Evolutionary conservation across 768 basidiomycete species (phyloP).

Genomic region (Xanthoconium purpureum): DNA sequence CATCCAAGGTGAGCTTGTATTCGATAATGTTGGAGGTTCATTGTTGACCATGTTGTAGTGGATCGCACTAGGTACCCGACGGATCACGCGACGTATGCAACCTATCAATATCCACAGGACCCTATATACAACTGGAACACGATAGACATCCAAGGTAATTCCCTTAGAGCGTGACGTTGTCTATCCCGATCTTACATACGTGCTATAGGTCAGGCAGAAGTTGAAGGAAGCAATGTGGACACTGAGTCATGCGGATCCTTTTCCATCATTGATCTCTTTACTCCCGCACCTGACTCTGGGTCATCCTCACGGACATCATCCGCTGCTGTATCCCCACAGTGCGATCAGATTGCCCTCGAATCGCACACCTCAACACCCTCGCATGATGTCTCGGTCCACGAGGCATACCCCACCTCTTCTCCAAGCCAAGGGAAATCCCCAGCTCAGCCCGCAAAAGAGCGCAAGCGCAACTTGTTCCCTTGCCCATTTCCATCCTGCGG

Average conservation of each 20-base stretch:
- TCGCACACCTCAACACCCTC: not conserved
- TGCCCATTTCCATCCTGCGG: not conserved
- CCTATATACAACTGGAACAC: not conserved
- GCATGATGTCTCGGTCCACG: not conserved
- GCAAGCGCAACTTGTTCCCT: not conserved
- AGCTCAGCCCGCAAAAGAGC: not conserved
- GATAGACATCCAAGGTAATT: not conserved
- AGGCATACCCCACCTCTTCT: not conserved
- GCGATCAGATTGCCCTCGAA: not conserved
- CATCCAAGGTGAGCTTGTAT: not conserved
- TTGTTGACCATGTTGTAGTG: not conserved
- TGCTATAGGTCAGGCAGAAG: not conserved
- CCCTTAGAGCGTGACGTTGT: not conserved
- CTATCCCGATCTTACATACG: not conserved
- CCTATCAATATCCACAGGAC: not conserved
- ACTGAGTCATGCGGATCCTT: not conserved
- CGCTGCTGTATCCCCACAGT: not conserved
- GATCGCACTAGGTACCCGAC: not conserved
- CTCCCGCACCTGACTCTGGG: not conserved
- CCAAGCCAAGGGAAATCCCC: not conserved
- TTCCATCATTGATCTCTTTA: not conserved
- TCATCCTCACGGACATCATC: not conserved
- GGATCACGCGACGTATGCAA: not conserved
- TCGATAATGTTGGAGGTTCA: not conserved
- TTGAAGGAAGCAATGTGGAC: not conserved